Evolutionary conservation across 257 asterid species (phyloP), one percentile per base, ranked within the genome.

Genomic region (Solanum dulcamara): DNA sequence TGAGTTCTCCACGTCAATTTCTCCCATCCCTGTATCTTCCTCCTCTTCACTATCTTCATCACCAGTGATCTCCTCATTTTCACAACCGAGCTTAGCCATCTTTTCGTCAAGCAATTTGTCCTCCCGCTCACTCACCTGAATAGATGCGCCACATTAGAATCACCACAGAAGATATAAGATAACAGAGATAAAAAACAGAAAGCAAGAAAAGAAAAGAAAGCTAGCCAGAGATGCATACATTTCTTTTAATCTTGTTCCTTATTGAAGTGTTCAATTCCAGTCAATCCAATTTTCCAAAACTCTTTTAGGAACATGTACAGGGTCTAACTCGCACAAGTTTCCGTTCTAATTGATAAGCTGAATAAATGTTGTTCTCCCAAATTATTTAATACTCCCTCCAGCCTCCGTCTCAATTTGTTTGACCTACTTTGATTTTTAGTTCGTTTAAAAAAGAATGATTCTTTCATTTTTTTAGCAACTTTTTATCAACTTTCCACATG

Each of bases 11-110:
- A 94, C 67, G 55, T 94, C 98, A 40, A 94, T 80, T 14, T 95
- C 97, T 80, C 98, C 98, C 98, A 95, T 94, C 38, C 99, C 97
- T 4, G 97, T 94, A 87, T 94, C 98, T 87, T 96, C 99, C 86
- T 96, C 98, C 89, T 91, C 98, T 88, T 94, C 98, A 42, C 94
- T 94, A 85, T 85, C 95, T 85, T 94, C 99, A 48, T 96, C 98
- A 9, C 96, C 99, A 51, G 95, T 91, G 37, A 92, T 82, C 91
- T 96, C 99, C 90, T 93, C 98, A 15, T 96, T 96, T 85, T 93
- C 89, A 22, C 85, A 92, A 3, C 90, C 88, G 4, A 94, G 89
- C 90, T 93, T 94, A 37, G 91, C 93, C 97, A 96, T 92, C 0
- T 94, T 94, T 62, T 94, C 95, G 1, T 94, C 94, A 51, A 96